Percentiles rank a stretch among this genome's conserved stretches.
Evolutionary conservation across 2,329 filamentous ascomycete species (phyloP).

Genomic region (Pseudogymnoascus sp.): DNA sequence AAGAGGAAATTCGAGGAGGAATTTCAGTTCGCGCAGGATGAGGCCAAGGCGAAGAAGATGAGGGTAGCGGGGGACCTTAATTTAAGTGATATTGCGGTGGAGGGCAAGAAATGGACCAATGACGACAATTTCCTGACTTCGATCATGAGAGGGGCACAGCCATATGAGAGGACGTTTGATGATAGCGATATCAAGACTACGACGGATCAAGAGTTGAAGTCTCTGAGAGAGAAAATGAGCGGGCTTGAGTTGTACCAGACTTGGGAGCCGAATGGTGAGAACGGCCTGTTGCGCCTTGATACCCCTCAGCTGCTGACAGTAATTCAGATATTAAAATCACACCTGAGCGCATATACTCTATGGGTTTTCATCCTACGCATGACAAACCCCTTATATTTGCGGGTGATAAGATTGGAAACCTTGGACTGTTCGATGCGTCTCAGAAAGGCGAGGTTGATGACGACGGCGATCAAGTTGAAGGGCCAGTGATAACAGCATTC

Average conservation of each 20-base stretch:
- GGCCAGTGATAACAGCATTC: slow-evolving; percentile 79
- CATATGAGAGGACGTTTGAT: slow-evolving; percentile 77
- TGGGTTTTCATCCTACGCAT: slow-evolving; percentile 80
- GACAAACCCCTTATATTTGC: slow-evolving; percentile 87
- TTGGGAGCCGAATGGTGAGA: slow-evolving; percentile 70
- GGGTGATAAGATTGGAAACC: slow-evolving; percentile 84
- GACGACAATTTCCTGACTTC: slow-evolving; percentile 59
- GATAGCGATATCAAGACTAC: slow-evolving; percentile 78
- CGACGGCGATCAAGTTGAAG: slow-evolving; percentile 55
- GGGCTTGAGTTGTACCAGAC: slow-evolving; percentile 72
- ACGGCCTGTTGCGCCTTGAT: background rate
- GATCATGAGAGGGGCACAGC: slow-evolving; percentile 63
- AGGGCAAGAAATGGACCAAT: slow-evolving; percentile 67
- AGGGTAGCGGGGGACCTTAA: slow-evolving; percentile 62
- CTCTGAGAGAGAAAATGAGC: slow-evolving; percentile 69
- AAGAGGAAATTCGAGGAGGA: slow-evolving; percentile 64
- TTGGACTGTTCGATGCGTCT: slow-evolving; percentile 86
- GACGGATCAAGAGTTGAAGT: slow-evolving; percentile 66
- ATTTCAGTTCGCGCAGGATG: slow-evolving; percentile 47
- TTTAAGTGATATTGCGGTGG: slow-evolving; percentile 70
- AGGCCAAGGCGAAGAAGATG: slow-evolving; percentile 53
- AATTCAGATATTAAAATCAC: slow-evolving; percentile 77
- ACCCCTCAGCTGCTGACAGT: background rate
- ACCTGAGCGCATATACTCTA: slow-evolving; percentile 76
- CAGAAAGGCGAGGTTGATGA: slow-evolving; percentile 58